phyloP scores from a whole-genome alignment of 352 stramenopile genomes.

The Pythium brassicae region DNA sequence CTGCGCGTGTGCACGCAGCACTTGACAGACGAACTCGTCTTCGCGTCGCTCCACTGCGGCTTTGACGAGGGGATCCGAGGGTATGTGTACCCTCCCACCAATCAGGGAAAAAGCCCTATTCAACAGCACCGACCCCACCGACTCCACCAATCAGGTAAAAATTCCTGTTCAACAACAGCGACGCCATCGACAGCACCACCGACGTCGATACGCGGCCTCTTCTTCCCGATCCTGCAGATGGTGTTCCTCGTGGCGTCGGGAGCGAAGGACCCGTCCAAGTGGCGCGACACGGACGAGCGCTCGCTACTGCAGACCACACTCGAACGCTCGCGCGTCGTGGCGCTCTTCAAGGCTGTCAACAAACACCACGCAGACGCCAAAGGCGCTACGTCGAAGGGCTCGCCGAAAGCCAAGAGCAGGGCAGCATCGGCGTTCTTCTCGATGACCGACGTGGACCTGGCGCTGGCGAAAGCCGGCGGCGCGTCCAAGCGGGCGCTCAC shows the following conservation, averaged over 20 bases:
- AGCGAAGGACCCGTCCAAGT: slow-evolving; percentile 30
- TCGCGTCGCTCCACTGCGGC: slow-evolving; percentile 19
- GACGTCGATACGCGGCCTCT: not conserved
- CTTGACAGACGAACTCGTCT: slow-evolving; percentile 28
- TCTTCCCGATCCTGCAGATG: slow-evolving; percentile 42
- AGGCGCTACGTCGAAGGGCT: not conserved
- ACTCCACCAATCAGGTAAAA: not conserved
- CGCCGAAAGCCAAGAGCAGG: slow-evolving; percentile 11
- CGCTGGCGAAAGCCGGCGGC: slow-evolving; percentile 43
- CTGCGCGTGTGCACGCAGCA: slow-evolving; percentile 38
- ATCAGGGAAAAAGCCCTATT: not conserved
- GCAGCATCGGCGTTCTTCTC: slow-evolving; percentile 29
- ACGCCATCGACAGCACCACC: not conserved
- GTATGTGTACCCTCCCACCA: not conserved
- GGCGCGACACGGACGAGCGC: slow-evolving; percentile 30
- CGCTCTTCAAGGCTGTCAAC: slow-evolving; percentile 40
- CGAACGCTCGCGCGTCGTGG: slow-evolving; percentile 45
- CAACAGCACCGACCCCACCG: too few relatives aligned
- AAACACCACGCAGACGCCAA: slow-evolving; percentile 17
- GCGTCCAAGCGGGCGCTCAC: slow-evolving; percentile 42
- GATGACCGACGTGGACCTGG: slow-evolving; percentile 52
- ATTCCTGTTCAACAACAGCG: too few relatives aligned
- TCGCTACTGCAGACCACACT: slow-evolving; percentile 34
- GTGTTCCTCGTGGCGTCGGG: slow-evolving; percentile 40
- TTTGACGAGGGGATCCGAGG: slow-evolving; percentile 13